Percentiles rank a stretch among this genome's conserved stretches.
Evolutionary conservation across 1,284 basidiomycete species (phyloP).

Genomic region (Cutaneotrichosporon dermatis): DNA sequence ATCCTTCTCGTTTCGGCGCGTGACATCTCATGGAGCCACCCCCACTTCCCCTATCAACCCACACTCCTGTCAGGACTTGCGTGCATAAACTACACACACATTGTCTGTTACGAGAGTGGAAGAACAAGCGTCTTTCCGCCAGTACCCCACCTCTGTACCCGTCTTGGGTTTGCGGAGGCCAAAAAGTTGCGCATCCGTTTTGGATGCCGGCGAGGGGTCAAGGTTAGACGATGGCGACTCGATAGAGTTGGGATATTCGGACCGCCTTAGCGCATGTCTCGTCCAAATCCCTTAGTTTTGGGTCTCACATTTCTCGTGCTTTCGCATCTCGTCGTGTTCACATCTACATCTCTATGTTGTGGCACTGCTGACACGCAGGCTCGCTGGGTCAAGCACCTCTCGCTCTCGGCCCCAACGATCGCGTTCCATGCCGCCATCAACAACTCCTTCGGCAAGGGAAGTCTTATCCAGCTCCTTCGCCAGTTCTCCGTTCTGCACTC

Average conservation of each 20-base stretch:
- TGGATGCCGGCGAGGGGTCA: constrained; percentile 43
- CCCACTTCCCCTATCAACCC: constrained; percentile 28
- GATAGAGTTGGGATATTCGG: constrained; percentile 51
- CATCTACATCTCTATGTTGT: too few relatives aligned
- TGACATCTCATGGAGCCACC: too few relatives aligned
- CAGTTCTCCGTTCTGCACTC: constrained; percentile 96
- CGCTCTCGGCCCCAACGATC: constrained; percentile 88
- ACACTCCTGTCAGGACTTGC: constrained; percentile 55
- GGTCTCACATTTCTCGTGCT: constrained; percentile 30
- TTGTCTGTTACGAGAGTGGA: constrained; percentile 60
- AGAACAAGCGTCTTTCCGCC: constrained; percentile 53
- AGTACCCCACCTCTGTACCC: constrained; percentile 48
- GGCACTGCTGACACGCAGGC: constrained; percentile 57
- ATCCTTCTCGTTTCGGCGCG: too few relatives aligned
- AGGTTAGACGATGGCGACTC: constrained; percentile 41
- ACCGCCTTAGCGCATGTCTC: constrained; percentile 22
- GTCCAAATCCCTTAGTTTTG: constrained; percentile 51
- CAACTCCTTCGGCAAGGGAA: constrained; percentile 98
- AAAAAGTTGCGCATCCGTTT: constrained; percentile 40
- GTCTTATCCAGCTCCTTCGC: constrained; percentile 91
- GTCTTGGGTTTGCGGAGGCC: constrained; percentile 37
- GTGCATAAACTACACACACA: constrained; percentile 40
- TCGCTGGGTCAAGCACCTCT: constrained; percentile 93
- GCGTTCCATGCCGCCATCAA: constrained; percentile 99
- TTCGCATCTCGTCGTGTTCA: too few relatives aligned